Evolutionary conservation across 1,284 basidiomycete genomes (phyloP).

Genomic region (Cutaneotrichosporon cutaneum): DNA sequence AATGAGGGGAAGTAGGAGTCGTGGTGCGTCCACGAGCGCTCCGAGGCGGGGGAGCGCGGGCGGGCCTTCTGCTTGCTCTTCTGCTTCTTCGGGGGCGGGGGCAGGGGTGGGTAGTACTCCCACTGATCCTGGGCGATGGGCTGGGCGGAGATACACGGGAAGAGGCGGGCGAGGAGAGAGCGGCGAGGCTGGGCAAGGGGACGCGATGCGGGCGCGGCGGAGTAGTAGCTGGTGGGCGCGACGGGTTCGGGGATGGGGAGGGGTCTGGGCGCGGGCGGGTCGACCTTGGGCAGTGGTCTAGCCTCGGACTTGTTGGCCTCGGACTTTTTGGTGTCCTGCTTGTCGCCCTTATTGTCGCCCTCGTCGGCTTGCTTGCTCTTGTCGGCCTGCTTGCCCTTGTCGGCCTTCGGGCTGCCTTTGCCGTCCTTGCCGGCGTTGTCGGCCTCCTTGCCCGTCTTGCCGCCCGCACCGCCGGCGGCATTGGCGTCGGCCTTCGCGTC

Average conservation of each 20-base stretch:
- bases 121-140: not conserved
- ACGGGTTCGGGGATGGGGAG: not conserved
- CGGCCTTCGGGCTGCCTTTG: no score
- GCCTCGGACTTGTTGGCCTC: no score
- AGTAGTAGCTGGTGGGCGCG: not conserved
- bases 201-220: not conserved
- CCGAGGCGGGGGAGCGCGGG: not conserved
- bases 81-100: not conserved
- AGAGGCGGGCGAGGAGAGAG: not conserved
- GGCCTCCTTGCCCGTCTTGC: no score
- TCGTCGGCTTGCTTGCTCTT: no score
- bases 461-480: no score
- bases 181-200: not conserved
- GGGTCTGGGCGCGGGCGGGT: not conserved
- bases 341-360: no score
- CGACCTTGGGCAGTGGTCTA: not conserved
- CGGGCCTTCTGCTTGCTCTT: not conserved
- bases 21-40: conserved; percentile 34
- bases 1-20: conserved; percentile 41
- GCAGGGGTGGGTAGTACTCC: not conserved
- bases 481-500: no score
- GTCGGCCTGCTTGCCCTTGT: no score
- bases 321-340: no score
- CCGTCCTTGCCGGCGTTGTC: no score
- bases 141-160: not conserved